Evolutionary conservation across 768 basidiomycete genomes (phyloP), one percentile per base, ranked within the genome.

Genomic region (Rossbeevera mucosa): DNA sequence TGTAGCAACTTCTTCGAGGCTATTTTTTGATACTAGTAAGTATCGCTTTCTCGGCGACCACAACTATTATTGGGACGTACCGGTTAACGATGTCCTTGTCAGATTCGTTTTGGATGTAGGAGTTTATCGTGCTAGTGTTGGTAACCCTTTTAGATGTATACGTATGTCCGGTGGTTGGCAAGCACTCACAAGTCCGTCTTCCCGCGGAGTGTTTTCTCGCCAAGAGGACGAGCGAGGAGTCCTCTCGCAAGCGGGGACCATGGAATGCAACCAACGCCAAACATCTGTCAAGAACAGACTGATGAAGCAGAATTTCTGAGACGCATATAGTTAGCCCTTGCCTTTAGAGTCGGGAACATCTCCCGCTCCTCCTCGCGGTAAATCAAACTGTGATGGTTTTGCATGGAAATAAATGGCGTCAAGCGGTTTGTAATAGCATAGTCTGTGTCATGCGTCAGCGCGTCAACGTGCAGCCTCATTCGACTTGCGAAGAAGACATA

Each of bases 281-380:
- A 49, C 50, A 51, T 51, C 50, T 49, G 50, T 82, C 80, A 25
- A 79, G 70, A 36, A 36, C 8, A 5, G 18, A 40, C 41, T 42
- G 77, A 54, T 26, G 75, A 79, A 2, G 78, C 80, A 0, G 76
- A 33, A 16, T 72, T 1, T 82, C 83, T 20, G 14, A 21, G 9
- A 66, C 22, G 33, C 41, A 52, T 58, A 24, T 58, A 48, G 18
- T 56, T 52, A 16, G 47, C 1, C 14, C 24, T 7, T 13, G 44
- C 41, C 33, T 76, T 66, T 40, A 76, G 64, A 3, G 70, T 71
- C 11, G 82, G 82, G 57, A 81, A 76, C 77, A 80, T 79, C 59
- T 80, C 79, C 24, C 68, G 73, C 59, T 81, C 82, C 62, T 85
- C 82, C 61, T 84, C 83, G 41, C 81, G 76, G 60, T 83, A 83